phyloP scores from a whole-genome alignment of 1,284 basidiomycete species.

The Cutaneotrichosporon sp. region DNA sequence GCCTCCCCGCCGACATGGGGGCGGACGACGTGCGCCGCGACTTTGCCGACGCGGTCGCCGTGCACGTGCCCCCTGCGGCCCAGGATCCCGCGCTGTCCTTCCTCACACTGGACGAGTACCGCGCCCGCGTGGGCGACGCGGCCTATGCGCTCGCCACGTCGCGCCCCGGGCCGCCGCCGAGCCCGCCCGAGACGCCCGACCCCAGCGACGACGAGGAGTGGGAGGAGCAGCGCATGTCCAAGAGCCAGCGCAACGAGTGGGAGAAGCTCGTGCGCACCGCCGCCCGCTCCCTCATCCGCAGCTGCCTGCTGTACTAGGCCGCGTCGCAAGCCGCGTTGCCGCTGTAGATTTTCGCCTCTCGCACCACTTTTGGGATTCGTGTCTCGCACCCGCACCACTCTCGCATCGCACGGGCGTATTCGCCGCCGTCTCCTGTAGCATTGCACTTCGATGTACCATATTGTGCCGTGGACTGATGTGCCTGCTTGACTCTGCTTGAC shows the following conservation, averaged over 20 bases:
- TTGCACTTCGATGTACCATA: too few species aligned
- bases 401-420: too few species aligned
- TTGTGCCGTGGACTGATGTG: too few species aligned
- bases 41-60: constrained; percentile 6
- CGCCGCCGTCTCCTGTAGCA: too few species aligned
- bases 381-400: too few species aligned
- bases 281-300: not conserved
- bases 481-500: too few species aligned
- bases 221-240: constrained; percentile 8
- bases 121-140: not conserved
- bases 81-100: constrained; percentile 7
- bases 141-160: not conserved
- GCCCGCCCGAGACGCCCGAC: constrained; percentile 1
- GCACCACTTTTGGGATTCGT: constrained; percentile 2
- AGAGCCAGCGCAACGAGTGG: constrained; percentile 9
- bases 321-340: not conserved
- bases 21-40: not conserved
- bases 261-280: constrained; percentile 9
- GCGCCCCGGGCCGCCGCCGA: not conserved
- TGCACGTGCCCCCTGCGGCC: constrained; percentile 2
- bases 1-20: not conserved
- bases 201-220: constrained; percentile 2
- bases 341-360: not conserved
- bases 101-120: constrained; percentile 9
- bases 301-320: constrained; percentile 6